Conservation (phyloP, 441 rosid genomes). For the Adansonia rubrostipa region DNA sequence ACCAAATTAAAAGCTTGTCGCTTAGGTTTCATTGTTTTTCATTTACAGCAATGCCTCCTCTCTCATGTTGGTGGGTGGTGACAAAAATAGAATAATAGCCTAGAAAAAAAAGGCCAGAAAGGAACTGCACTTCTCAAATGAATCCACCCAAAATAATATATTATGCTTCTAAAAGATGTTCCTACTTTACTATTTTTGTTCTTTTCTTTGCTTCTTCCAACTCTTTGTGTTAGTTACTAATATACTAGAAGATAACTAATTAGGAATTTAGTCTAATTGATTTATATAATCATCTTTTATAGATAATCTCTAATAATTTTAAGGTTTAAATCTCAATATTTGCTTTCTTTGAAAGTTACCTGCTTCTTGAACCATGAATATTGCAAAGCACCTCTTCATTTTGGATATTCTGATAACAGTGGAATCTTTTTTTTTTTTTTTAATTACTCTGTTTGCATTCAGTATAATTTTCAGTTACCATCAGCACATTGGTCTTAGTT, state of each 20-base stretch:
- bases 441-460: neutral
- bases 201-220: slow-evolving; percentile 27
- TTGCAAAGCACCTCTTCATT: slow-evolving; percentile 13
- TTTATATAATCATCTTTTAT: no score
- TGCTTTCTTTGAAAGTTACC: no score
- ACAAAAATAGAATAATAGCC: slow-evolving; percentile 36
- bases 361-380: slow-evolving; percentile 13
- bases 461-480: neutral
- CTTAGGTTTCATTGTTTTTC: slow-evolving; percentile 33
- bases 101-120: slow-evolving; percentile 20
- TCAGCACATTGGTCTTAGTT: neutral
- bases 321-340: no score
- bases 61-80: slow-evolving; percentile 12
- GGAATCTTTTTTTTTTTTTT: neutral
- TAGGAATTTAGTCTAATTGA: no score
- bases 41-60: slow-evolving; percentile 20
- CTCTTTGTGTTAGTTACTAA: slow-evolving; percentile 26
- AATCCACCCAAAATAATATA: slow-evolving; percentile 24
- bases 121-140: slow-evolving; percentile 36
- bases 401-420: neutral
- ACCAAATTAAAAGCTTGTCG: slow-evolving; percentile 18
- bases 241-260: slow-evolving; percentile 35
- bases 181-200: slow-evolving; percentile 31
- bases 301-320: no score
- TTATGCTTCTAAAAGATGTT: slow-evolving; percentile 14